Evolutionary conservation across 305 asterid species (phyloP).

Genomic region (Fraxinus latifolia): DNA sequence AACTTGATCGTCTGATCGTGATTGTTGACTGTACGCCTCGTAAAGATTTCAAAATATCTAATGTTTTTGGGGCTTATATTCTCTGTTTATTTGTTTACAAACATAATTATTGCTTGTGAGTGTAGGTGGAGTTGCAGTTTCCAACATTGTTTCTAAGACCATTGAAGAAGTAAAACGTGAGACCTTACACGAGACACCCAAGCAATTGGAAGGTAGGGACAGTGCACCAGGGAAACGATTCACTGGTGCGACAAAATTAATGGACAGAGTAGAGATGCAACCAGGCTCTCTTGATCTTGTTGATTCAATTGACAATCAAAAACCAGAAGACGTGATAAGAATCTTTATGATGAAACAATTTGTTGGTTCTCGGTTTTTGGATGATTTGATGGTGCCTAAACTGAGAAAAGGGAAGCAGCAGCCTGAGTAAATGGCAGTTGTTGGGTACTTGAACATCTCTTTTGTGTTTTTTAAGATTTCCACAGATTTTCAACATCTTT

Average conservation of each 20-base stretch:
- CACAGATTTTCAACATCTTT: background rate
- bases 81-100: background rate
- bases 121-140: slow-evolving; percentile 42
- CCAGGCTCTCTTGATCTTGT: background rate
- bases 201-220: slow-evolving; percentile 11
- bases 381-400: slow-evolving; percentile 34
- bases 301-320: slow-evolving; percentile 3
- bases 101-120: background rate
- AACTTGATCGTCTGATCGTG: background rate
- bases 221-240: background rate
- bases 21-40: background rate
- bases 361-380: slow-evolving; percentile 28
- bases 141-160: slow-evolving; percentile 31
- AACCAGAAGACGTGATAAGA: slow-evolving; percentile 41
- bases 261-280: slow-evolving; percentile 19
- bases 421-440: slow-evolving; percentile 3
- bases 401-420: slow-evolving; percentile 21
- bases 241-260: background rate
- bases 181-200: slow-evolving; percentile 6
- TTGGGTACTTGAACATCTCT: background rate
- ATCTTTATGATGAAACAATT: slow-evolving; percentile 43
- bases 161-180: slow-evolving; percentile 35
- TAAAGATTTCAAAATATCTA: no score
- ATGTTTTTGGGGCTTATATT: background rate
- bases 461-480: background rate